Evolutionary conservation across 768 basidiomycete genomes (phyloP).

Genomic region (Leccinum subgranulosum): DNA sequence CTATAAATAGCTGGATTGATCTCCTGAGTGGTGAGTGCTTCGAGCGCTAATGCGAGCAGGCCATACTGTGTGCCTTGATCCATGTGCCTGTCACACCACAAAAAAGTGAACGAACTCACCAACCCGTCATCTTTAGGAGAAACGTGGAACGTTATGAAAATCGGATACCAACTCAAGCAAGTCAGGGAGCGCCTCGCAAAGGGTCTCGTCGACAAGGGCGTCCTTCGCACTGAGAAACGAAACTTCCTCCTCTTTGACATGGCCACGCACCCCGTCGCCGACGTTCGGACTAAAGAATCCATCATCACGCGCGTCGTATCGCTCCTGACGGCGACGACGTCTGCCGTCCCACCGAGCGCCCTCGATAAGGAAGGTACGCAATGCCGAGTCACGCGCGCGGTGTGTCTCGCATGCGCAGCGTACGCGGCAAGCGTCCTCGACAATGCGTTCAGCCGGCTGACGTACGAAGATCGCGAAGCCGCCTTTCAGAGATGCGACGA

Average conservation of each 20-base stretch:
- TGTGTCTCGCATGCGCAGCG: slow-evolving; percentile 85
- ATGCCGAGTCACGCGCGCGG: slow-evolving; percentile 75
- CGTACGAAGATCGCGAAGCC: slow-evolving; percentile 90
- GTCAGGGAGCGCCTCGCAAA: slow-evolving; percentile 97
- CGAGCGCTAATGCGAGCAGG: background rate
- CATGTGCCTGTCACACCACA: background rate
- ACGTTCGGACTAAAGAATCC: slow-evolving; percentile 84
- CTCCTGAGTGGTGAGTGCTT: slow-evolving; percentile 71
- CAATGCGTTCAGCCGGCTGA: slow-evolving; percentile 84
- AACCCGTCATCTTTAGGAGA: slow-evolving; percentile 59
- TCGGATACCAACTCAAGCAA: slow-evolving; percentile 98
- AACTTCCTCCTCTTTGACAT: slow-evolving; percentile 99
- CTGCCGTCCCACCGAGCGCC: slow-evolving; percentile 72
- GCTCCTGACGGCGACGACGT: slow-evolving; percentile 79
- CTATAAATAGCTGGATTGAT: slow-evolving; percentile 92
- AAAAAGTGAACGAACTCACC: background rate
- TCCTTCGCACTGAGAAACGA: slow-evolving; percentile 97
- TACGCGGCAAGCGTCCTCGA: slow-evolving; percentile 96
- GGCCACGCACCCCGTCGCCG: slow-evolving; percentile 98
- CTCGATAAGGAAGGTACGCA: slow-evolving; percentile 76
- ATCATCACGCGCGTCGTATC: slow-evolving; percentile 73
- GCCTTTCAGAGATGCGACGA: slow-evolving; percentile 95
- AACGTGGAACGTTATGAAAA: slow-evolving; percentile 99
- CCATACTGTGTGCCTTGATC: background rate
- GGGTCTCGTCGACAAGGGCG: slow-evolving; percentile 96